A percentile compares a stretch with the other conserved stretches of the same genome.
phyloP scores from a whole-genome alignment of 805 yeast genomes.

The Cyberlindnera mrakii region DNA sequence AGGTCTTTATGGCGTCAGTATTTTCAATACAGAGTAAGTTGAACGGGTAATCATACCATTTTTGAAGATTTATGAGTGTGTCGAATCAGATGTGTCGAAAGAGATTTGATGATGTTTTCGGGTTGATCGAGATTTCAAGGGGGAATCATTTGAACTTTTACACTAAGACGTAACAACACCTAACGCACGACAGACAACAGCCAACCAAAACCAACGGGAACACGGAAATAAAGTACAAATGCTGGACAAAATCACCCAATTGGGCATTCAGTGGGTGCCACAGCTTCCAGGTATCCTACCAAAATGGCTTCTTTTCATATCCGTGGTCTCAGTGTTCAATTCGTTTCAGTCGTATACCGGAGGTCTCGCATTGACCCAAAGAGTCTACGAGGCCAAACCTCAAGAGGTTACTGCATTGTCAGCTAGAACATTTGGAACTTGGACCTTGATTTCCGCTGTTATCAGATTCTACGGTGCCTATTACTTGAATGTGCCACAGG shows the following conservation, averaged over 20 bases:
- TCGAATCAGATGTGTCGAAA: not conserved
- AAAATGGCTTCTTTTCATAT: slow-evolving; percentile 73
- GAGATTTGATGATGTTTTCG: not conserved
- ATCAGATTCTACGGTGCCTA: slow-evolving; percentile 87
- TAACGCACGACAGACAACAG: not conserved
- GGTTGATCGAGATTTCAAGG: not conserved
- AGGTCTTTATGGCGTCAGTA: slow-evolving; percentile 5
- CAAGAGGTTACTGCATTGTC: slow-evolving; percentile 58
- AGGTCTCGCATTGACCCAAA: slow-evolving; percentile 66
- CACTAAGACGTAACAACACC: too few species aligned
- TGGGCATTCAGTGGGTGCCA: slow-evolving; percentile 34
- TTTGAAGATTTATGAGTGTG: not conserved
- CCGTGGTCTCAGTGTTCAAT: slow-evolving; percentile 88
- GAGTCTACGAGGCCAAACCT: slow-evolving; percentile 69
- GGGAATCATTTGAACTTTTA: not conserved
- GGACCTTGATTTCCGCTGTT: slow-evolving; percentile 86
- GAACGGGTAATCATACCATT: not conserved
- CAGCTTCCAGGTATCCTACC: slow-evolving; percentile 55
- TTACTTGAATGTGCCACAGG: slow-evolving; percentile 57
- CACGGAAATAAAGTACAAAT: slow-evolving; percentile 9
- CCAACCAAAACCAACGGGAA: not conserved
- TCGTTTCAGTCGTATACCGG: slow-evolving; percentile 80
- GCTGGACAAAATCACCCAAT: slow-evolving; percentile 25
- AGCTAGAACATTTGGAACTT: slow-evolving; percentile 97
- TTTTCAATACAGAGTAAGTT: not conserved